Evolutionary conservation across 2,329 filamentous ascomycete species (phyloP).

Genomic region (Plectosphaerella cucumerina): DNA sequence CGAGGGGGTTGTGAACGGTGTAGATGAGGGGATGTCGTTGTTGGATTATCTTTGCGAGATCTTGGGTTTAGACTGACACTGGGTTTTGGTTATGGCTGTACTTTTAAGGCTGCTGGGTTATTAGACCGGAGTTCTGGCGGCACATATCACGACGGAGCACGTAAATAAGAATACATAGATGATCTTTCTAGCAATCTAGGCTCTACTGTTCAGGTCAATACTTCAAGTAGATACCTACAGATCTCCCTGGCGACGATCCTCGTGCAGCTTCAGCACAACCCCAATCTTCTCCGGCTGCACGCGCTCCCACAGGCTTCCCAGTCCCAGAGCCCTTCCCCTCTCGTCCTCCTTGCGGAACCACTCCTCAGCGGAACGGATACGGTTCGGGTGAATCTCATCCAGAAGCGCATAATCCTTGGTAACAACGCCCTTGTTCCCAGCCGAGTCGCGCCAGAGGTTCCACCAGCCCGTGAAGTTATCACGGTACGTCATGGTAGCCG

Average conservation of each 20-base stretch:
- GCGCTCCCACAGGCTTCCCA: slow-evolving; percentile 26
- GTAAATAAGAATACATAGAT: too few relatives aligned
- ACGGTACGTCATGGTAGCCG: slow-evolving; percentile 22
- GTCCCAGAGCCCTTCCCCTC: slow-evolving; percentile 18
- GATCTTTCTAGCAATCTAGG: too few relatives aligned
- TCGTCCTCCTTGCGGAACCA: slow-evolving; percentile 39
- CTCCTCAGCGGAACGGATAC: slow-evolving; percentile 43
- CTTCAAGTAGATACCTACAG: neutral
- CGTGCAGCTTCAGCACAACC: slow-evolving; percentile 19
- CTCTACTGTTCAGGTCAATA: neutral
- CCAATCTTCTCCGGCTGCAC: slow-evolving; percentile 12
- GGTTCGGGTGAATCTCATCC: slow-evolving; percentile 45
- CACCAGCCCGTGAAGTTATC: slow-evolving; percentile 50
- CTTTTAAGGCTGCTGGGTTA: too few relatives aligned
- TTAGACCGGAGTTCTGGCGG: too few relatives aligned
- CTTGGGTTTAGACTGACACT: too few relatives aligned
- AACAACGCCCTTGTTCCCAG: slow-evolving; percentile 34
- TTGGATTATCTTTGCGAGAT: too few relatives aligned
- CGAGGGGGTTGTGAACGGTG: too few relatives aligned
- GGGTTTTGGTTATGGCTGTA: too few relatives aligned
- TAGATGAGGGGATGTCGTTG: too few relatives aligned
- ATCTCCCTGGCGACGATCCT: slow-evolving; percentile 12
- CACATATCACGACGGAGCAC: too few relatives aligned
- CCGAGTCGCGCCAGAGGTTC: slow-evolving; percentile 38
- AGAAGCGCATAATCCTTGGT: slow-evolving; percentile 42